phyloP scores from a whole-genome alignment of 1,139 yeast genomes.

The Saccharomyces hybrid region DNA sequence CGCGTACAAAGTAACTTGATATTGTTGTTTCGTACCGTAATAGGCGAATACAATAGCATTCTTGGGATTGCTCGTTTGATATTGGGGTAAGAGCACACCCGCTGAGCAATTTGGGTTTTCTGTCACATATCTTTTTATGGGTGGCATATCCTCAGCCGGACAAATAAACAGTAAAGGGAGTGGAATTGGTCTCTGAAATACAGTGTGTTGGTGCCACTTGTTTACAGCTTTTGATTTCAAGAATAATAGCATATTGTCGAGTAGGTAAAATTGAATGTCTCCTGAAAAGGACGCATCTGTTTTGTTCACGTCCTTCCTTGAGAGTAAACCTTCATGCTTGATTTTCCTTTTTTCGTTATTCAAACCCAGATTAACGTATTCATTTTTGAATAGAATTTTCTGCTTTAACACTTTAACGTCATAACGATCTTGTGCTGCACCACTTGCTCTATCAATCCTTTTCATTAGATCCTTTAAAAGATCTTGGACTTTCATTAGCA shows the following conservation, averaged over 20 bases:
- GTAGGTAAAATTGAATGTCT: conserved; percentile 67
- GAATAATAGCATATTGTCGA: conserved; percentile 82
- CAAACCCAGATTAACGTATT: conserved; percentile 78
- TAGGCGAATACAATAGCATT: conserved; percentile 42
- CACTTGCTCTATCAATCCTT: conserved; percentile 82
- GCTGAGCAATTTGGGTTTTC: conserved; percentile 36
- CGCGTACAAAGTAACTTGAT: conserved; percentile 61
- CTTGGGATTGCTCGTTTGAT: conserved; percentile 21
- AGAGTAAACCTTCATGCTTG: conserved; percentile 32
- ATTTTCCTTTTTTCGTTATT: conserved; percentile 75
- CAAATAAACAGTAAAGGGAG: conserved; percentile 72
- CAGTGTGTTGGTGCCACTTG: conserved; percentile 86
- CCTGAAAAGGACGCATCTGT: conserved; percentile 36
- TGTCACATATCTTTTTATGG: conserved; percentile 40
- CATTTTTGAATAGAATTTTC: conserved; percentile 67
- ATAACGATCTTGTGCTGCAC: conserved; percentile 90
- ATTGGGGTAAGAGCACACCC: conserved; percentile 33
- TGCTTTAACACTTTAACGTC: conserved; percentile 82
- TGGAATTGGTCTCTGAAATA: conserved; percentile 88
- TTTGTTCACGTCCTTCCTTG: conserved; percentile 30
- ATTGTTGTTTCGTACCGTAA: conserved; percentile 52
- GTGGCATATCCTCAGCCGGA: conserved; percentile 71
- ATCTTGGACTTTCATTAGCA: conserved; percentile 65
- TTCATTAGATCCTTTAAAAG: conserved; percentile 69
- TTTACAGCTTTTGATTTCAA: conserved; percentile 82